Evolutionary conservation across 2,329 filamentous ascomycete genomes (phyloP).

Genomic region (Tolypocladium ovalisporum): DNA sequence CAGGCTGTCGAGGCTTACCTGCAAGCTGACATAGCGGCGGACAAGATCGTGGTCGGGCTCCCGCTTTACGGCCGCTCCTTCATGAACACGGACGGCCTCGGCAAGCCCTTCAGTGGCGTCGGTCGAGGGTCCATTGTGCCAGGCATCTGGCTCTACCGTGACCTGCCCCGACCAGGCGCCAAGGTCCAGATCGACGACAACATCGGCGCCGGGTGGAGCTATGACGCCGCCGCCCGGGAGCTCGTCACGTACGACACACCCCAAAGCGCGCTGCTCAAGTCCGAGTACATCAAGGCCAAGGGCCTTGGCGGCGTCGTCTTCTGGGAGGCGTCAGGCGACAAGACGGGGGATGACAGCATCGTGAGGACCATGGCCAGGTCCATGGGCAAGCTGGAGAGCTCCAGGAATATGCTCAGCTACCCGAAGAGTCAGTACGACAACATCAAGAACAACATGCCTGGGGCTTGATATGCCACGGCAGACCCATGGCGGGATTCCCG

Average conservation of each 20-base stretch:
- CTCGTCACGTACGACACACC: constrained; percentile 63
- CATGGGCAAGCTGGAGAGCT: constrained; percentile 36
- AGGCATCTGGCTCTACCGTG: constrained; percentile 65
- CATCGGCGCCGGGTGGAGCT: constrained; percentile 60
- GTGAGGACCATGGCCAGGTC: constrained; percentile 38
- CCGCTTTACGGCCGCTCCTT: constrained; percentile 76
- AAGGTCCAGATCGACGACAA: constrained; percentile 43
- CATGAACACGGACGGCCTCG: constrained; percentile 54
- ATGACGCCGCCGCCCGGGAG: constrained; percentile 44
- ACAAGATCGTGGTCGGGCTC: constrained; percentile 65
- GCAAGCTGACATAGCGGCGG: constrained; percentile 40
- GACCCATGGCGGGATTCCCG: background rate
- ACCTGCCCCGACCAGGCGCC: constrained; percentile 51
- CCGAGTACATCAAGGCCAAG: constrained; percentile 46
- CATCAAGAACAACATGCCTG: constrained; percentile 25
- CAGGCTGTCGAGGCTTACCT: constrained; percentile 45
- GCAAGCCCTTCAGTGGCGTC: constrained; percentile 49
- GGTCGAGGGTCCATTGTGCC: constrained; percentile 47
- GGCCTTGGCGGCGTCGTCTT: constrained; percentile 68
- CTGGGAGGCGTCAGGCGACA: constrained; percentile 72
- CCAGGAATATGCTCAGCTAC: constrained; percentile 41
- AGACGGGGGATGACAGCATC: constrained; percentile 40
- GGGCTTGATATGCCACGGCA: background rate
- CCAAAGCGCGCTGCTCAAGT: constrained; percentile 48
- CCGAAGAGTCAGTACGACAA: constrained; percentile 49